Base-by-base conservation (phyloP, 345 rosid species). In the Eucalyptus curtisii region DNA sequence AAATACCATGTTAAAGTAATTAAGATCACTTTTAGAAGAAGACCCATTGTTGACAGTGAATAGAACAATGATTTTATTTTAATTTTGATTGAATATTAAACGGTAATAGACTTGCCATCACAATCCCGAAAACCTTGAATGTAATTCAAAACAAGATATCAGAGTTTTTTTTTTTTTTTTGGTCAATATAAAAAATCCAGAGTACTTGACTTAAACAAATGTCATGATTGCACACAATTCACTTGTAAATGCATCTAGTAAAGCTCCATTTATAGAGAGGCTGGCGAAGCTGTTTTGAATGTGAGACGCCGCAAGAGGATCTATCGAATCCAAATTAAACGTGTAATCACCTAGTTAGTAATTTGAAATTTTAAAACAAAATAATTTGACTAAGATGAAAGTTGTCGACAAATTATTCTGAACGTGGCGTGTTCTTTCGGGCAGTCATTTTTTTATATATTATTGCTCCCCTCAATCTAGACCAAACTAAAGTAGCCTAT, bases 251-350 rank as follows among this genome's bases (percentile, higher is more conserved):
- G 24, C 7, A 33, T 68, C 24, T 9, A 68, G 80, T 68, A 33
- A 68, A 68, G 42, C 5, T 68, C 17, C 7, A 33, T 68, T 15
- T 16, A 13, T 19, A 33, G 9, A 16, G 44, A 8, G 44, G 13
- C 1, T 33, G 12, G 25, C 3, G 1, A 68, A 20, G 22, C 6
- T 16, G 1, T 17, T 33, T 10, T 8, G 44, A 33, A 3, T 8
- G 6, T 1, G 24, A 33, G 24, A 68, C 7, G 12, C 44, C 0
- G 7, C 6, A 6, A 68, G 4, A 6, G 13, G 6, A 68, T 68
- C 5, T 5, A 5, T 33, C 7, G 13, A 16, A 3, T 68, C 20
- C 25, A 68, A 68, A 33, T 68, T 5, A 16, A 17, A 19, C 10
- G 24, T 66, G 5, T 68, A 33, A 68, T 68, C 1, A 33, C 2